A percentile compares a stretch with the other conserved stretches of the same genome.
Evolutionary conservation across 2,329 filamentous ascomycete genomes (phyloP).

Genomic region (Aspergillus latus): DNA sequence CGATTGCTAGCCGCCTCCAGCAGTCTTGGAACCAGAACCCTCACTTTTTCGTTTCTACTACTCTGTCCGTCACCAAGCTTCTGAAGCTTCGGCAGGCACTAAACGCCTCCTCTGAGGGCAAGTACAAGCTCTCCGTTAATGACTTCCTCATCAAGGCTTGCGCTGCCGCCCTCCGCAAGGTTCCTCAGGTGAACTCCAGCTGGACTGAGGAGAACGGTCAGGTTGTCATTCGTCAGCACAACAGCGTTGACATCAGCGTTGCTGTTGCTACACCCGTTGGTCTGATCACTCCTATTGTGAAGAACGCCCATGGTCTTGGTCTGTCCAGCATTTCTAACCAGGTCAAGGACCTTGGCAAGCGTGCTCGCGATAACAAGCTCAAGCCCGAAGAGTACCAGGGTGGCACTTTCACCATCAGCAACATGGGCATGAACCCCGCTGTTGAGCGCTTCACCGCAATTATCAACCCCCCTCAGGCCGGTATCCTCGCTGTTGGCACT

Average conservation of each 20-base stretch:
- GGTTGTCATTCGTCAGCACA: conserved; percentile 84
- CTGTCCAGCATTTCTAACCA: conserved; percentile 82
- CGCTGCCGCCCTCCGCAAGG: conserved; percentile 83
- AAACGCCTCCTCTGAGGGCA: conserved; percentile 82
- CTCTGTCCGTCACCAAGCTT: conserved; percentile 90
- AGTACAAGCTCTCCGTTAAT: conserved; percentile 99
- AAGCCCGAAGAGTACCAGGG: conserved; percentile 99
- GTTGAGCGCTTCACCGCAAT: conserved; percentile 97
- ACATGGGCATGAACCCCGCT: conserved; percentile 99
- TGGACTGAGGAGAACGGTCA: conserved; percentile 79
- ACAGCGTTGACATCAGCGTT: conserved; percentile 89
- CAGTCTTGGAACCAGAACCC: conserved; percentile 92
- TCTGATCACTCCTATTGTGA: conserved; percentile 96
- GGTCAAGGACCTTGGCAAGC: conserved; percentile 96
- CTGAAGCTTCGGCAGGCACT: conserved; percentile 93
- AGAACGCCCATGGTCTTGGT: conserved; percentile 80
- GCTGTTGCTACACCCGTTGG: conserved; percentile 90
- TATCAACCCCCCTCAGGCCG: conserved; percentile 97
- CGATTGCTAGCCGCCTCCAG: conserved; percentile 85
- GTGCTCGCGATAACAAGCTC: conserved; percentile 93
- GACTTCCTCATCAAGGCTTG: conserved; percentile 99
- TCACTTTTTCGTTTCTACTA: conserved; percentile 94
- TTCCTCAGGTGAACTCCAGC: conserved; percentile 91
- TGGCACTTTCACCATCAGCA: conserved; percentile 98
- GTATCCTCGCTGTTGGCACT: conserved; percentile 91